Evolutionary conservation across 2,329 filamentous ascomycete species (phyloP).

Genomic region (Dryadomyces quercus-mongolicae): DNA sequence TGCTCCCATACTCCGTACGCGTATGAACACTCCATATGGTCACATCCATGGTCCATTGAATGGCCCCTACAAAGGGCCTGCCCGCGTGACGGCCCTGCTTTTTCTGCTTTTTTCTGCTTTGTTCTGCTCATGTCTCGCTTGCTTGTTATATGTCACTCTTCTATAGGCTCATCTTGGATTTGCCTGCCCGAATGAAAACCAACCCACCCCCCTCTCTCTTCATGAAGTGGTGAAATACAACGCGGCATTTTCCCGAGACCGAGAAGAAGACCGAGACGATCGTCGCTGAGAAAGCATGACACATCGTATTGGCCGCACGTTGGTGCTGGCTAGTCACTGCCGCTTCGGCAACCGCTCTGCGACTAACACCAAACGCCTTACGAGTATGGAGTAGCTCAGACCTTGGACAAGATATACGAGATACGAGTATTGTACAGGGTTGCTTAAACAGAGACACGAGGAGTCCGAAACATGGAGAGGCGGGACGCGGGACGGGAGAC

Average conservation of each 20-base stretch:
- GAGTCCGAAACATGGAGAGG: too few relatives aligned
- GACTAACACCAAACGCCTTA: too few relatives aligned
- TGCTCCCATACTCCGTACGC: neutral
- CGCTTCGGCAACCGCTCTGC: neutral
- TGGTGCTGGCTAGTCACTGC: neutral
- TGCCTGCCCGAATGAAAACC: neutral
- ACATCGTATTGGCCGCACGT: neutral
- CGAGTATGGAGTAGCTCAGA: too few relatives aligned
- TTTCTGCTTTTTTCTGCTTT: neutral
- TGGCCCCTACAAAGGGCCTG: too few relatives aligned
- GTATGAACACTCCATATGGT: too few relatives aligned
- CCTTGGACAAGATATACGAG: too few relatives aligned
- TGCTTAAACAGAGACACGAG: too few relatives aligned
- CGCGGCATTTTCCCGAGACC: neutral
- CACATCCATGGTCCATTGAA: neutral
- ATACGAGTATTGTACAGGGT: neutral
- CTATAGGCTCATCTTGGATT: too few relatives aligned
- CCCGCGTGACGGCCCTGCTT: neutral
- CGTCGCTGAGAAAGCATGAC: conserved; percentile 1
- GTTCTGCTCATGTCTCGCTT: neutral
- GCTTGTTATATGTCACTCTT: too few relatives aligned
- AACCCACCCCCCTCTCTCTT: too few relatives aligned
- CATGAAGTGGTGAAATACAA: neutral
- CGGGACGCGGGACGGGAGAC: too few relatives aligned
- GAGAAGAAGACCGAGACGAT: neutral